phyloP scores from a whole-genome alignment of 169 alveolate species.

The Cytauxzoon felis region DNA sequence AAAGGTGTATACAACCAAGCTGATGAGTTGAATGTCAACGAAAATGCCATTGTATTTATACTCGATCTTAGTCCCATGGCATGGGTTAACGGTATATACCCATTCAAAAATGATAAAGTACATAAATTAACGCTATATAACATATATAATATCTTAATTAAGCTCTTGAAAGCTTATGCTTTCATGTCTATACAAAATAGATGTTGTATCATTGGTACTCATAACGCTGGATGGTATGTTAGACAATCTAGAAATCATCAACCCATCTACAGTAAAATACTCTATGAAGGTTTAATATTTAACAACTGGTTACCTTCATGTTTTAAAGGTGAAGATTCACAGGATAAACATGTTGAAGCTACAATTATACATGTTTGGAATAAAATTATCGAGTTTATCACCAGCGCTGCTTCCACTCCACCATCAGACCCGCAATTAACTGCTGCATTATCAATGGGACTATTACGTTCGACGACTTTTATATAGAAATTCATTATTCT shows the following conservation, averaged over 20 bases:
- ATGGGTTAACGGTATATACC: constrained; percentile 39
- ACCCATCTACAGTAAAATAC: constrained; percentile 10
- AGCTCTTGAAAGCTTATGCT: constrained; percentile 39
- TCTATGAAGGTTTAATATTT: constrained; percentile 41
- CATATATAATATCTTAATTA: constrained; percentile 4
- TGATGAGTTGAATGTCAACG: neutral
- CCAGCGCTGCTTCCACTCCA: constrained; percentile 15
- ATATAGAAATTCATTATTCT: neutral
- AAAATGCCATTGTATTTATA: constrained; percentile 42
- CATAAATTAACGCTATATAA: constrained; percentile 9
- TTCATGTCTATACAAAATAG: constrained; percentile 45
- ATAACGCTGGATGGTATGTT: constrained; percentile 29
- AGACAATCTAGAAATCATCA: neutral
- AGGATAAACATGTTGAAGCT: constrained; percentile 4
- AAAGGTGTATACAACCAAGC: neutral
- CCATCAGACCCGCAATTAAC: constrained; percentile 39
- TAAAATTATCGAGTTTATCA: constrained; percentile 33
- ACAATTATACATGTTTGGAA: constrained; percentile 24
- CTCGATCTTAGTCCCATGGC: constrained; percentile 53
- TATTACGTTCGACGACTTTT: constrained; percentile 24
- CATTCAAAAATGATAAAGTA: neutral
- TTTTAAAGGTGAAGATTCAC: neutral
- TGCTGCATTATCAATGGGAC: constrained; percentile 43
- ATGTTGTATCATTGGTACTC: constrained; percentile 44
- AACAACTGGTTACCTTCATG: constrained; percentile 53